These are phyloP conservation scores for Lactarius evosmus DNA, from an alignment of 768 basidiomycete genomes.

Conservation along the genomic window DNA sequence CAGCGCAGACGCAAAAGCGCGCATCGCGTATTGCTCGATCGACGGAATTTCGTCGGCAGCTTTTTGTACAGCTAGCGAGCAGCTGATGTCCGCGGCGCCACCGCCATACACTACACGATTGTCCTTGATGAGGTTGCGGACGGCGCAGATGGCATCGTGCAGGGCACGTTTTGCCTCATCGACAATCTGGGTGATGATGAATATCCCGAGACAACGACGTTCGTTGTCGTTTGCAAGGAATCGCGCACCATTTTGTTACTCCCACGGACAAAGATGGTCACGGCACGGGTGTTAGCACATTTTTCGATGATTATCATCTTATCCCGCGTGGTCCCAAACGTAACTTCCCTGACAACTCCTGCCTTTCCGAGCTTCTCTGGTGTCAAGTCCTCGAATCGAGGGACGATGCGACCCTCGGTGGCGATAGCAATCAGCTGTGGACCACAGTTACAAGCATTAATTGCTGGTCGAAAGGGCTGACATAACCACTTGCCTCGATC, in stretches of 20 bases:
- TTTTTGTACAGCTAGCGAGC: slow-evolving; percentile 87
- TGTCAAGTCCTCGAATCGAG: slow-evolving; percentile 94
- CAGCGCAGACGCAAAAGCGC: slow-evolving; percentile 94
- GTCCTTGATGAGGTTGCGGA: slow-evolving; percentile 92
- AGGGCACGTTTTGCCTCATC: slow-evolving; percentile 98
- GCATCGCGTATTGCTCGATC: slow-evolving; percentile 99
- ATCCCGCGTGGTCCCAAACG: slow-evolving; percentile 96
- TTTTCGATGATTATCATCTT: slow-evolving; percentile 99
- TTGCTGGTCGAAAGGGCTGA: too few relatives aligned
- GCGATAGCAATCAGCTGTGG: slow-evolving; percentile 93
- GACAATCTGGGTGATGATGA: slow-evolving; percentile 65
- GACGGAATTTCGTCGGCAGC: slow-evolving; percentile 97
- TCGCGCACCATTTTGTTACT: slow-evolving; percentile 92
- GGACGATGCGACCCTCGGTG: slow-evolving; percentile 96
- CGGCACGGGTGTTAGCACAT: slow-evolving; percentile 93
- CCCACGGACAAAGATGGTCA: slow-evolving; percentile 95
- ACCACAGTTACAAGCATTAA: slow-evolving; percentile 11
- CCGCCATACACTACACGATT: slow-evolving; percentile 98
- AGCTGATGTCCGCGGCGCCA: slow-evolving; percentile 96
- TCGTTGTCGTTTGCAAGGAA: too few relatives aligned
- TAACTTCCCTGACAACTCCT: slow-evolving; percentile 88
- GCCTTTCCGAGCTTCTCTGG: slow-evolving; percentile 89
- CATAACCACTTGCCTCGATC: slow-evolving; percentile 69
- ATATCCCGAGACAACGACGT: background rate
- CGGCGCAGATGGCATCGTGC: slow-evolving; percentile 96